A percentile compares a stretch with the other conserved stretches of the same genome.
These are phyloP conservation scores for Sporothrix luriei DNA, from an alignment of 2,329 filamentous ascomycete genomes.

Conservation along the genomic window DNA sequence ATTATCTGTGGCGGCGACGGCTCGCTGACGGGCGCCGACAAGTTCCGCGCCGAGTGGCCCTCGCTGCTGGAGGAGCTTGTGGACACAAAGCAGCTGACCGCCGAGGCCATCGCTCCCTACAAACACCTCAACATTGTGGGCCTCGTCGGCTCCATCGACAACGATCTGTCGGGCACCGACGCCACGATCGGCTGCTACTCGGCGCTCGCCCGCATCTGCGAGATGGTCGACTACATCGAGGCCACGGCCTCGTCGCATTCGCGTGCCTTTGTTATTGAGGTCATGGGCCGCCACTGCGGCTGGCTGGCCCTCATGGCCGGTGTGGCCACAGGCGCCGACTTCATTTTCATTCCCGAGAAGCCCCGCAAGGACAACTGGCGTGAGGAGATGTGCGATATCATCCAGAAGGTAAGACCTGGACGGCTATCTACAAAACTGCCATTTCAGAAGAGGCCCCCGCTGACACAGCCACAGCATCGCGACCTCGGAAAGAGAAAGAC, in stretches of 20 bases:
- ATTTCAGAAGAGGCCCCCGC: conserved; percentile 37
- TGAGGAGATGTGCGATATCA: conserved; percentile 79
- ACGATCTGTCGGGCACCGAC: conserved; percentile 95
- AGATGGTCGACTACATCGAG: conserved; percentile 95
- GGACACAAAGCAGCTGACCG: conserved; percentile 67
- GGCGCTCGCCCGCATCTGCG: conserved; percentile 87
- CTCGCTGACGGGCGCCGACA: conserved; percentile 91
- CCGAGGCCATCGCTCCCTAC: conserved; percentile 73
- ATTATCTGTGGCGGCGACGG: conserved; percentile 98
- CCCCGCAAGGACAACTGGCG: conserved; percentile 86
- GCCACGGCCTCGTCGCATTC: conserved; percentile 94
- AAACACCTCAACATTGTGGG: conserved; percentile 93
- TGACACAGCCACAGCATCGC: conserved; percentile 65
- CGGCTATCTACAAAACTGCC: neutral
- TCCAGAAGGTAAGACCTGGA: conserved; percentile 60
- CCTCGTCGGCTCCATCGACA: conserved; percentile 95
- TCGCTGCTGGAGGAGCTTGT: conserved; percentile 84
- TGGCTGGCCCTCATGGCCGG: conserved; percentile 97
- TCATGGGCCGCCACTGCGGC: conserved; percentile 97
- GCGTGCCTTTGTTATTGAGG: conserved; percentile 93
- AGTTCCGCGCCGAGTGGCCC: conserved; percentile 90
- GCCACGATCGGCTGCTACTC: conserved; percentile 98
- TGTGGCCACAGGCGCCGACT: conserved; percentile 92
- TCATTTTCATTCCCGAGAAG: conserved; percentile 94
- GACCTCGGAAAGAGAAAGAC: conserved; percentile 91